phyloP scores from a whole-genome alignment of 73 alveolate genomes.

The Tetrahymena borealis region DNA sequence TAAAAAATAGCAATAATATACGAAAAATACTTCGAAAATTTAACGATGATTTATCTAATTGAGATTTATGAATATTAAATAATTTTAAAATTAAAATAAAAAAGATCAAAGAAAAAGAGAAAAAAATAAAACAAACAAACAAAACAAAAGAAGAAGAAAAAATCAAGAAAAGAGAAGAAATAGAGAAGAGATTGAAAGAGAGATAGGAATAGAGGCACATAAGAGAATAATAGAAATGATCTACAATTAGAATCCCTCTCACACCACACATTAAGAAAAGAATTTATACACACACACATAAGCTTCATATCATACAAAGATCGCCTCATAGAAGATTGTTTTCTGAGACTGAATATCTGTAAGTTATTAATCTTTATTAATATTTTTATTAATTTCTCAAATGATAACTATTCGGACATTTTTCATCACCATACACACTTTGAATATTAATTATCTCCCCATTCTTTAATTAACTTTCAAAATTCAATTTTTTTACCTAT shows the following conservation, averaged over 20 bases:
- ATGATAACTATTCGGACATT: too few species aligned
- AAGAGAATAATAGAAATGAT: neutral
- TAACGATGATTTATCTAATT: neutral
- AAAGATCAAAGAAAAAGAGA: neutral
- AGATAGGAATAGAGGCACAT: neutral
- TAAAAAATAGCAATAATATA: neutral
- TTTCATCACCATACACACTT: too few species aligned
- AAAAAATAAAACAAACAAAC: neutral
- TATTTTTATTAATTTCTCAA: too few species aligned
- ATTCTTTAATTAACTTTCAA: too few species aligned
- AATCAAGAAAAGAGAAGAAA: neutral
- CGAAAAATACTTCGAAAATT: too few species aligned
- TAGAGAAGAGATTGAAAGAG: neutral
- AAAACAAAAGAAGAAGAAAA: neutral
- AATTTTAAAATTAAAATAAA: neutral
- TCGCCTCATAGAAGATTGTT: neutral
- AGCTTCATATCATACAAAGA: neutral
- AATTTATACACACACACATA: neutral
- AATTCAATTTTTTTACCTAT: too few species aligned
- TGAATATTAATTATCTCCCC: too few species aligned
- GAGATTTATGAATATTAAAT: neutral
- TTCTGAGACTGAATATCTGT: neutral
- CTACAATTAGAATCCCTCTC: neutral
- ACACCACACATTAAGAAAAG: neutral
- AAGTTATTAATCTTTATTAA: neutral